Percentiles rank a stretch among this genome's conserved stretches.
Conservation (phyloP, 2,329 filamentous ascomycete genomes). For the Verruconis gallopava region DNA sequence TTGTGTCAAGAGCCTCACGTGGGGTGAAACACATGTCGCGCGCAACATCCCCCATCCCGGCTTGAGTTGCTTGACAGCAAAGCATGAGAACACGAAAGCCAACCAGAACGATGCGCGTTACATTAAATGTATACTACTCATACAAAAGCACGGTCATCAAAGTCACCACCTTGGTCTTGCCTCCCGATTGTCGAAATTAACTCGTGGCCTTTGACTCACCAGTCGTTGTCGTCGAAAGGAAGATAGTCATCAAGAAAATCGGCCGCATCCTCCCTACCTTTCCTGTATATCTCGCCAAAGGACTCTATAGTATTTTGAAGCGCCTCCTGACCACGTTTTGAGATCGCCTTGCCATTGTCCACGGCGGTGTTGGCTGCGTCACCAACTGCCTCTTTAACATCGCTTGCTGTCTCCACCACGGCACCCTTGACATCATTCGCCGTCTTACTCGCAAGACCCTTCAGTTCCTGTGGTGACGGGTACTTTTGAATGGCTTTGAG, state of each 20-base stretch:
- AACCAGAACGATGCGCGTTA: no score
- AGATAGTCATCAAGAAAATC: constrained; percentile 10
- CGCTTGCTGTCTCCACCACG: constrained; percentile 9
- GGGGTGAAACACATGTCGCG: no score
- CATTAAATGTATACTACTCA: no score
- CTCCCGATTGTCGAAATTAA: no score
- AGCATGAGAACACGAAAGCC: no score
- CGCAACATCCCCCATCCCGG: no score
- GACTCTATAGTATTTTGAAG: constrained; percentile 2
- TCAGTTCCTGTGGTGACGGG: constrained; percentile 27
- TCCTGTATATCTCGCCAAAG: constrained; percentile 2
- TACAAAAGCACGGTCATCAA: no score
- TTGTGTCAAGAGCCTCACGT: no score
- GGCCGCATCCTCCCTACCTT: constrained; percentile 5
- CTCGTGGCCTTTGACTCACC: no score
- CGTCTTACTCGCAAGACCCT: constrained; percentile 16
- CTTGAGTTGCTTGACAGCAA: no score
- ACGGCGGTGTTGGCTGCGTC: constrained; percentile 5
- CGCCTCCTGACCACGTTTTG: constrained; percentile 6
- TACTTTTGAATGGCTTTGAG: constrained; percentile 34
- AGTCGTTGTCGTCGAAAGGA: constrained; percentile 5
- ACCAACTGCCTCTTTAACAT: constrained; percentile 6
- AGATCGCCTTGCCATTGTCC: background rate
- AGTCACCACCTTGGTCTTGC: no score
- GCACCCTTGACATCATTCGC: constrained; percentile 8